Evolutionary conservation across 2,329 filamentous ascomycete species (phyloP), one percentile per base, ranked within the genome.

Genomic region (Aspergillus sp.): DNA sequence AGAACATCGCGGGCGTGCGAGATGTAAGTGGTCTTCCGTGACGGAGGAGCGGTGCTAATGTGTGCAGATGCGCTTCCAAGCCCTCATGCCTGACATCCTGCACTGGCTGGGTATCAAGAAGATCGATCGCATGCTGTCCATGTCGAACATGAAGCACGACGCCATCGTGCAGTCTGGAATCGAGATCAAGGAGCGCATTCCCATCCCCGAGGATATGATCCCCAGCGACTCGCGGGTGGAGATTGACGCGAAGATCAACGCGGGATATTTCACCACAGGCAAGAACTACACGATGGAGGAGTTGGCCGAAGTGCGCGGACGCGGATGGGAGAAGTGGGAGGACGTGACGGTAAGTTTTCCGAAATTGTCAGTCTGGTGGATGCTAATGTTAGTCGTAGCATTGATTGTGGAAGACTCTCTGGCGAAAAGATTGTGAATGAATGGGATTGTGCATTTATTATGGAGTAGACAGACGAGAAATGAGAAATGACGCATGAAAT

Each of bases 41-140:
- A 4, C 9, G 16, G 24, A 46, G 32, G 7, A 14, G 31, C 6
- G 29, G 2, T 56, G 29, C 62, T 67, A 42, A 70, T 56, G 45
- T 10, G 61, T 56, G 73, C 82, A 90, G 73, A 98, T 98, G 94
- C 88, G 95, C 45, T 98, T 98, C 83, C 95, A 98, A 81, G 94
- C 94, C 29, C 82, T 99, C 56, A 98, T 98, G 95, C 94, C 95
- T 36, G 92, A 96, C 75, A 96, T 98, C 66, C 84, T 98, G 56
- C 95, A 98, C 78, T 98, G 95, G 95, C 85, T 99, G 31, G 95
- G 95, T 63, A 97, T 99, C 73, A 95, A 90, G 74, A 98, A 98
- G 83, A 98, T 99, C 72, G 95, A 99, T 76, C 85, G 93, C 61
- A 99, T 98, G 95, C 81, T 97, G 69, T 96, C 91, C 80, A 98